Percentiles rank a stretch among this genome's conserved stretches.
These are phyloP conservation scores for Caryopteris hybrid DNA, from an alignment of 305 asterid genomes.

Conservation along the genomic window DNA sequence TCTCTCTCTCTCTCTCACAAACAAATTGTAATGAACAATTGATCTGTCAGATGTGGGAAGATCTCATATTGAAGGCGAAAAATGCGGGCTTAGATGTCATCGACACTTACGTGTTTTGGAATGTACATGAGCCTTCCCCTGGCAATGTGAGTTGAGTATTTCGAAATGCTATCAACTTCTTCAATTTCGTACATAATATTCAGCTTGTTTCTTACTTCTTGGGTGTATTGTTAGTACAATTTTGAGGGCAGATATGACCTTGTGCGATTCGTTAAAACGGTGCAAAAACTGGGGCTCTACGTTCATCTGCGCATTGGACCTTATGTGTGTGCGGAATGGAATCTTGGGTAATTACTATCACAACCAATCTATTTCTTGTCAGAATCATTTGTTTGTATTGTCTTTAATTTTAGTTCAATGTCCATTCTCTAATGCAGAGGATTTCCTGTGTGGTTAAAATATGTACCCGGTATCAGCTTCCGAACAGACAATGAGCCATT, in stretches of 20 bases:
- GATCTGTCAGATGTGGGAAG: conserved; percentile 80
- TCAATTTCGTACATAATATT: not conserved
- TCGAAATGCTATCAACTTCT: no score
- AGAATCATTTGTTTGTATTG: no score
- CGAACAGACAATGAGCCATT: conserved; percentile 79
- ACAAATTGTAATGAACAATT: no score
- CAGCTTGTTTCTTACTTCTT: not conserved
- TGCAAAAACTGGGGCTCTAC: conserved; percentile 75
- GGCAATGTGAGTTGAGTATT: conserved; percentile 47
- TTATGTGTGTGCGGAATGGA: conserved; percentile 94
- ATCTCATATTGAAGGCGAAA: conserved; percentile 85
- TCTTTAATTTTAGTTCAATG: no score
- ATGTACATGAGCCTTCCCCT: conserved; percentile 90
- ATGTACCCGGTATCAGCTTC: conserved; percentile 66
- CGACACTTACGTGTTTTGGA: conserved; percentile 91
- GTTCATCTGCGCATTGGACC: conserved; percentile 85
- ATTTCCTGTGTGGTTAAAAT: conserved; percentile 85
- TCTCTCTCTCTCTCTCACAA: not conserved
- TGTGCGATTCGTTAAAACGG: conserved; percentile 70
- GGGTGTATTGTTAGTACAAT: conserved; percentile 51
- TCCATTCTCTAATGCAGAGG: conserved; percentile 55
- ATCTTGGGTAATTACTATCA: conserved; percentile 54
- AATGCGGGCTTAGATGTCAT: conserved; percentile 94
- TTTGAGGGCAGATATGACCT: conserved; percentile 80
- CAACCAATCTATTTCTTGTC: not conserved